Conservation (phyloP, 2,329 filamentous ascomycete species). For the Colletotrichum higginsianum region DNA sequence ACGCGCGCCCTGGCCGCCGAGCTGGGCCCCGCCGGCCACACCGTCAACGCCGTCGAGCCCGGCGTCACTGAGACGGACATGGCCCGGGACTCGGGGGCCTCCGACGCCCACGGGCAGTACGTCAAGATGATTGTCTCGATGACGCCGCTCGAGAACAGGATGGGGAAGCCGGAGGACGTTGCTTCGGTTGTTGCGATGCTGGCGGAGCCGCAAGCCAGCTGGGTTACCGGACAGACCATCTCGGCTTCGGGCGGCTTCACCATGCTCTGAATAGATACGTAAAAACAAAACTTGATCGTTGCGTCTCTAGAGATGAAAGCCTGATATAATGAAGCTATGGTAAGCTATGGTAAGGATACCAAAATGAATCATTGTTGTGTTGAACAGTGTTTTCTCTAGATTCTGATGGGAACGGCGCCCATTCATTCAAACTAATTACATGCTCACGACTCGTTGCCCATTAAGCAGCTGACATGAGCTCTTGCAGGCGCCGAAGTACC, state of each 20-base stretch:
- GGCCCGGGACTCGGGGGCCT: conserved; percentile 3
- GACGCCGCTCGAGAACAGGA: conserved; percentile 29
- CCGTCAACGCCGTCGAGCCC: conserved; percentile 25
- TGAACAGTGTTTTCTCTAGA: too few species aligned
- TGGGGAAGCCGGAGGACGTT: conserved; percentile 27
- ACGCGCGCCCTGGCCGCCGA: conserved; percentile 22
- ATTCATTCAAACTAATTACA: too few species aligned
- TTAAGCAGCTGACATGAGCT: neutral
- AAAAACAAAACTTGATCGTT: too few species aligned
- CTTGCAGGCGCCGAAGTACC: conserved; percentile 46
- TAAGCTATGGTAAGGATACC: too few species aligned
- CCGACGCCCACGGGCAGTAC: conserved; percentile 7
- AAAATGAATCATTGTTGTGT: too few species aligned
- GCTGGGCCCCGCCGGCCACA: conserved; percentile 27
- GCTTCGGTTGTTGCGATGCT: conserved; percentile 26
- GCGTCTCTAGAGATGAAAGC: too few species aligned
- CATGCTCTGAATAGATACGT: neutral
- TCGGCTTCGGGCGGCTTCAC: conserved; percentile 22
- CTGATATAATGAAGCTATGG: neutral
- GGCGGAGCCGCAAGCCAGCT: conserved; percentile 16
- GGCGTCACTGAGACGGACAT: conserved; percentile 30
- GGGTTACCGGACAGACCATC: conserved; percentile 29
- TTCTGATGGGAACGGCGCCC: too few species aligned
- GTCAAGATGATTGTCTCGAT: conserved; percentile 12
- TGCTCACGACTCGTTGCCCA: neutral